phyloP scores from a whole-genome alignment of 73 alveolate species.

The Stentor coeruleus region DNA sequence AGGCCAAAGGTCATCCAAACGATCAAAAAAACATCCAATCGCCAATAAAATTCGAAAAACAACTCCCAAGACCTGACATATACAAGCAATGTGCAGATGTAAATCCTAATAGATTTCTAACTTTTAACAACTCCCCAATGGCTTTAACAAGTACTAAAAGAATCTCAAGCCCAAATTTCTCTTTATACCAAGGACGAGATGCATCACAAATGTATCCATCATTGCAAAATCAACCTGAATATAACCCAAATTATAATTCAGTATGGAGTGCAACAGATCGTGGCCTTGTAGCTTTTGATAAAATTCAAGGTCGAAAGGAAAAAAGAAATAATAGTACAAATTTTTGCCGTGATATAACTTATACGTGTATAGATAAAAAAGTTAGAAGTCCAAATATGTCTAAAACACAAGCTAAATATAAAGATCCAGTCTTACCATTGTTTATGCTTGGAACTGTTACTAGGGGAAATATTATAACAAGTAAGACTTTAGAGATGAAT shows the following conservation, averaged over 20 bases:
- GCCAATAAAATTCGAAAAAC: background rate
- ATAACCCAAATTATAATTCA: background rate
- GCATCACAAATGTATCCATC: background rate
- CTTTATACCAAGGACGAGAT: background rate
- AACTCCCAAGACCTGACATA: background rate
- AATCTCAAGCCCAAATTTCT: background rate
- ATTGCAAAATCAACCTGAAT: background rate
- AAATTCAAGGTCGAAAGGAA: background rate
- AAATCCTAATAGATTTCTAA: background rate
- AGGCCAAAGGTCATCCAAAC: too few species aligned
- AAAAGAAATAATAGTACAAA: background rate
- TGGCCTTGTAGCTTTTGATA: background rate
- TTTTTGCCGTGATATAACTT: too few species aligned
- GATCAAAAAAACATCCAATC: background rate
- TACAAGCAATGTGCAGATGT: background rate
- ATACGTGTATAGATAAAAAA: background rate
- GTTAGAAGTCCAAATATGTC: background rate
- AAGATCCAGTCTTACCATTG: background rate
- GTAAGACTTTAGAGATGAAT: background rate
- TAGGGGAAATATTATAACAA: background rate
- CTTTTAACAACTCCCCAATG: background rate
- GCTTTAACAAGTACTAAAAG: background rate
- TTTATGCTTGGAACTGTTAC: background rate
- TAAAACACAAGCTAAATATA: background rate
- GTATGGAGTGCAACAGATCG: background rate